Percentiles rank a stretch among this genome's conserved stretches.
Conservation (phyloP, 2,329 filamentous ascomycete species). For the Botrytis porri region DNA sequence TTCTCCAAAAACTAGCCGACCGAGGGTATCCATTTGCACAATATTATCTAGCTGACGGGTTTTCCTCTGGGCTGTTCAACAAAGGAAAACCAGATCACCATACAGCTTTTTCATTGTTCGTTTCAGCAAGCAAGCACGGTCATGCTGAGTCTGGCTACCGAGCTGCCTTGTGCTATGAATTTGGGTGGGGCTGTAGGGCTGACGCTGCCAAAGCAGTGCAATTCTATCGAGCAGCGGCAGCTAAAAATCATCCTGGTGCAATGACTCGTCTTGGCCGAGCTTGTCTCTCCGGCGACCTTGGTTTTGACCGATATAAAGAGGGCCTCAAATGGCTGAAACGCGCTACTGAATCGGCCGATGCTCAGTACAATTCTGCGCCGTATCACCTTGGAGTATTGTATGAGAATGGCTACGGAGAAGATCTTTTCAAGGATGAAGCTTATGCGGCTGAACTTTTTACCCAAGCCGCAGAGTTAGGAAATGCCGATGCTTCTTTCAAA, state of each 20-base stretch:
- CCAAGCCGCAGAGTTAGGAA: slow-evolving; percentile 86
- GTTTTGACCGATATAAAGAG: slow-evolving; percentile 80
- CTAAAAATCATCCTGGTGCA: slow-evolving; percentile 91
- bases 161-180: slow-evolving; percentile 92
- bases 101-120: slow-evolving; percentile 86
- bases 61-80: slow-evolving; percentile 89
- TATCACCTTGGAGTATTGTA: slow-evolving; percentile 88
- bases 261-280: slow-evolving; percentile 91
- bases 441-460: slow-evolving; percentile 95
- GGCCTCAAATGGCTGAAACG: slow-evolving; percentile 96
- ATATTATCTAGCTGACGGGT: slow-evolving; percentile 95
- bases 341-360: slow-evolving; percentile 82
- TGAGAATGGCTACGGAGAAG: slow-evolving; percentile 89
- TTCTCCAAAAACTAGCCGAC: slow-evolving; percentile 81
- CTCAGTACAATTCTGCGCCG: slow-evolving; percentile 88
- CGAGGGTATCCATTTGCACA: slow-evolving; percentile 94
- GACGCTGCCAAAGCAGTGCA: slow-evolving; percentile 90
- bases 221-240: slow-evolving; percentile 84
- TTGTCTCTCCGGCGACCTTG: slow-evolving; percentile 85
- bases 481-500: slow-evolving; percentile 79
- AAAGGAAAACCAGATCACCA: slow-evolving; percentile 92
- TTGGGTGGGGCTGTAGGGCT: slow-evolving; percentile 92
- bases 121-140: slow-evolving; percentile 92
- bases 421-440: slow-evolving; percentile 84
- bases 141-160: slow-evolving; percentile 96